A percentile compares a stretch with the other conserved stretches of the same genome.
Conservation (phyloP, 495 filamentous ascomycete species). For the Trichocladium uniseriatum region DNA sequence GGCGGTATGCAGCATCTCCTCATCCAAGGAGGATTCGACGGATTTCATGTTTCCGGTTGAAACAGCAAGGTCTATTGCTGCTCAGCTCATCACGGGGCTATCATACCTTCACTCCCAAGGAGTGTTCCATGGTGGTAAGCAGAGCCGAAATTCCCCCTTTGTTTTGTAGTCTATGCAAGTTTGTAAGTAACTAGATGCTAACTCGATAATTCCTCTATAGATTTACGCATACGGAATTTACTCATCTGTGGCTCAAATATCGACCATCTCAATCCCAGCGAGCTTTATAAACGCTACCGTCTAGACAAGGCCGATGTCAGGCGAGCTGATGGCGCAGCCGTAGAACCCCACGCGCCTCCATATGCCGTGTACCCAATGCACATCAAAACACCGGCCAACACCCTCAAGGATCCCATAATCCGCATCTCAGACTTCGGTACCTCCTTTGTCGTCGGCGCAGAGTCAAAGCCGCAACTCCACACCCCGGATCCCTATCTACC, state of each 20-base stretch:
- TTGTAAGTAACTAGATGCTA: no score
- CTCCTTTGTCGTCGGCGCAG: neutral
- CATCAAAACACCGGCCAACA: neutral
- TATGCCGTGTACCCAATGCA: neutral
- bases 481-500: neutral
- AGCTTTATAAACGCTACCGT: neutral
- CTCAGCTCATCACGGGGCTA: neutral
- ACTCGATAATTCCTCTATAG: neutral
- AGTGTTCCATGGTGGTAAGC: neutral
- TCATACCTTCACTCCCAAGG: constrained; percentile 1
- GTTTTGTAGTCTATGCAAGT: no score
- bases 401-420: neutral
- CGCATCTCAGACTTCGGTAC: neutral
- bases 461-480: neutral
- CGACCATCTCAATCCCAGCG: neutral
- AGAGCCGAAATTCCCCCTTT: neutral
- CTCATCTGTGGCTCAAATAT: neutral
- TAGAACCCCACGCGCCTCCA: neutral
- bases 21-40: neutral
- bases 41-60: neutral
- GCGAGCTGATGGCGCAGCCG: neutral
- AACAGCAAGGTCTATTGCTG: neutral
- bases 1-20: neutral
- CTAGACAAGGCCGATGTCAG: neutral
- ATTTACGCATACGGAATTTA: neutral